phyloP scores from a whole-genome alignment of 2,329 filamentous ascomycete genomes.

The Bipolaris zeicola region DNA sequence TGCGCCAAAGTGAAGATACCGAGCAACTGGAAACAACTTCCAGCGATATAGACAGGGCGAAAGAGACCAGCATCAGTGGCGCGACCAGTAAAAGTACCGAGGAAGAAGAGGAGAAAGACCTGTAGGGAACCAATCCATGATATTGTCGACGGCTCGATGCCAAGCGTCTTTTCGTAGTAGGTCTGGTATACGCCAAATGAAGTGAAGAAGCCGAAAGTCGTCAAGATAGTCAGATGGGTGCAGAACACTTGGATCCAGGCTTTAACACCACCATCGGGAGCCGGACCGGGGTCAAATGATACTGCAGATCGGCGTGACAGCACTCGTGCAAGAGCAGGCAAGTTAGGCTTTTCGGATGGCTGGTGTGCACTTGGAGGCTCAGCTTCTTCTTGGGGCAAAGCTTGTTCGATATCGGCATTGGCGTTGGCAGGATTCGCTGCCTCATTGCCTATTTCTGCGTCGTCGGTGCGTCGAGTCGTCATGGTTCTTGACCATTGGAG shows the following conservation, averaged over 20 bases:
- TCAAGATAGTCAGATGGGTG: slow-evolving; percentile 60
- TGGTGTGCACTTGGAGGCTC: slow-evolving; percentile 3
- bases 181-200: slow-evolving; percentile 64
- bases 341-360: background rate
- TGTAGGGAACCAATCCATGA: slow-evolving; percentile 44
- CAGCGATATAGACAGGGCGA: slow-evolving; percentile 33
- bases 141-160: slow-evolving; percentile 42
- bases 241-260: slow-evolving; percentile 63
- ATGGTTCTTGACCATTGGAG: background rate
- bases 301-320: slow-evolving; percentile 31
- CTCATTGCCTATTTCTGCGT: slow-evolving; percentile 2
- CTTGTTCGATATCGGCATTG: slow-evolving; percentile 18
- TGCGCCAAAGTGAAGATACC: slow-evolving; percentile 41
- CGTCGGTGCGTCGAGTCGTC: background rate
- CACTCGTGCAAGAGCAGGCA: slow-evolving; percentile 21
- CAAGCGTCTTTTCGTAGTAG: slow-evolving; percentile 54
- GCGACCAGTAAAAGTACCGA: slow-evolving; percentile 39
- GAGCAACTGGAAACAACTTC: slow-evolving; percentile 41
- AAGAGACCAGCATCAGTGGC: slow-evolving; percentile 41
- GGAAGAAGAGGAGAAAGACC: slow-evolving; percentile 40
- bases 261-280: slow-evolving; percentile 56
- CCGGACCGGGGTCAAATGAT: slow-evolving; percentile 36
- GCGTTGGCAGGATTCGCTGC: background rate
- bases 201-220: slow-evolving; percentile 60
- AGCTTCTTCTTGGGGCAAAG: slow-evolving; percentile 9